Base-by-base conservation (phyloP, 2,329 filamentous ascomycete genomes). In the Curvularia sp. region DNA sequence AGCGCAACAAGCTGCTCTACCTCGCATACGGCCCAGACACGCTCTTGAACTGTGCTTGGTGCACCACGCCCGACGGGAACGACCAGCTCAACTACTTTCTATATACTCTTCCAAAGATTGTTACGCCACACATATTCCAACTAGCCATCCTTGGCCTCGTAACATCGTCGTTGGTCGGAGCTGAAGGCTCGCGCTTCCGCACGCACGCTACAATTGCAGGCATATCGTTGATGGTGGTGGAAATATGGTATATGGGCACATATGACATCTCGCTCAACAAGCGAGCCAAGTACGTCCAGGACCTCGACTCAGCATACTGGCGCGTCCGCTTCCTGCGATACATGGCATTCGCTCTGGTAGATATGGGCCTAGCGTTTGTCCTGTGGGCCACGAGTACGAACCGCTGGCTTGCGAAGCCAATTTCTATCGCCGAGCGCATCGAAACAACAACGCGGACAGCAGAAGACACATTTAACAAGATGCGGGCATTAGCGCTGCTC, bases 371-470 rank as follows among this genome's bases (percentile, higher is more conserved):
- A 0, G 91, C 87, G 0, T 83, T 80, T 51, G 75, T 89, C 3
- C 80, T 97, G 36, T 97, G 89, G 79, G 81, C 95, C 3, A 88
- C 89, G 2, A 86, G 87, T 15, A 97, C 95, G 4, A 89, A 93
- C 71, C 87, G 93, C 19, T 89, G 90, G 58, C 91, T 96, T 65
- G 84, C 87, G 21, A 80, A 82, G 46, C 85, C 87, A 13, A 83
- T 86, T 0, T 80, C 83, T 0, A 76, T 87, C 0, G 84, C 87
- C 0, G 87, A 91, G 73, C 86, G 91, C 59, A 78, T 96, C 41
- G 88, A 92, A 65, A 76, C 80, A 57, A 74, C 78, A 2, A 83
- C 86, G 49, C 80, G 84, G 48, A 76, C 80, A 3, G 76, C 96
- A 48, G 84, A 86, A 42, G 78, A 78, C 5, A 82, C 86, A 12